Percentiles rank a stretch among this genome's conserved stretches.
phyloP scores from a whole-genome alignment of 768 basidiomycete species.

The Pleurotus tuber-regium region DNA sequence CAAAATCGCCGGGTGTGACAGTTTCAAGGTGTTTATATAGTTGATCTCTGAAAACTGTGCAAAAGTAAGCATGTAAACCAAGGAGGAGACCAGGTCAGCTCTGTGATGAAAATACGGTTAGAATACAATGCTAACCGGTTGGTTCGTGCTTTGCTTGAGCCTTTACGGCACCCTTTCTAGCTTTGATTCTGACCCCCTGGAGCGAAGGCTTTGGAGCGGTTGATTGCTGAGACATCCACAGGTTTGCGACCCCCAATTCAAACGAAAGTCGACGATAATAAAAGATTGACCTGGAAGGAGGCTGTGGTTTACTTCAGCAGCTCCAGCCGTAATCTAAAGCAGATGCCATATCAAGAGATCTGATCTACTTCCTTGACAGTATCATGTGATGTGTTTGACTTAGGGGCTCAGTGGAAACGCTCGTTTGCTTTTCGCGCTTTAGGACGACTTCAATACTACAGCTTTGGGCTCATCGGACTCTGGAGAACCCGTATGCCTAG shows the following conservation, averaged over 20 bases:
- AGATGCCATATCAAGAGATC: background rate
- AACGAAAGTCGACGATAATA: constrained; percentile 9
- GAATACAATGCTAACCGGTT: constrained; percentile 40
- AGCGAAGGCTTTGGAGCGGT: constrained; percentile 83
- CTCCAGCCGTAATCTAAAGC: too few relatives aligned
- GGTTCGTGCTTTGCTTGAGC: constrained; percentile 95
- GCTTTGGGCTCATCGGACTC: too few relatives aligned
- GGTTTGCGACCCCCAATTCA: constrained; percentile 24
- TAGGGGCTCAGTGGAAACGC: too few relatives aligned
- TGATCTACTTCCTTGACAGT: too few relatives aligned
- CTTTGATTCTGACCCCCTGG: constrained; percentile 91
- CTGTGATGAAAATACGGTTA: constrained; percentile 6
- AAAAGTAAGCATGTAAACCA: constrained; percentile 11
- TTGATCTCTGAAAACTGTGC: constrained; percentile 86
- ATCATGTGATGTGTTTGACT: too few relatives aligned
- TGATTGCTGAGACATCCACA: constrained; percentile 93
- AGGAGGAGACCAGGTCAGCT: background rate
- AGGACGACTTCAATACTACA: too few relatives aligned
- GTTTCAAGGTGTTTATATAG: constrained; percentile 90
- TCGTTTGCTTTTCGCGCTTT: too few relatives aligned
- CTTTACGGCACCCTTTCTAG: constrained; percentile 90
- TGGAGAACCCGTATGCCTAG: too few relatives aligned
- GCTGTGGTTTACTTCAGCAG: background rate
- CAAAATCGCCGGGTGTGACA: constrained; percentile 77
- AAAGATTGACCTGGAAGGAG: background rate